A percentile compares a stretch with the other conserved stretches of the same genome.
Conservation (phyloP, 441 rosid species). For the Pelargonium fulgidum region DNA sequence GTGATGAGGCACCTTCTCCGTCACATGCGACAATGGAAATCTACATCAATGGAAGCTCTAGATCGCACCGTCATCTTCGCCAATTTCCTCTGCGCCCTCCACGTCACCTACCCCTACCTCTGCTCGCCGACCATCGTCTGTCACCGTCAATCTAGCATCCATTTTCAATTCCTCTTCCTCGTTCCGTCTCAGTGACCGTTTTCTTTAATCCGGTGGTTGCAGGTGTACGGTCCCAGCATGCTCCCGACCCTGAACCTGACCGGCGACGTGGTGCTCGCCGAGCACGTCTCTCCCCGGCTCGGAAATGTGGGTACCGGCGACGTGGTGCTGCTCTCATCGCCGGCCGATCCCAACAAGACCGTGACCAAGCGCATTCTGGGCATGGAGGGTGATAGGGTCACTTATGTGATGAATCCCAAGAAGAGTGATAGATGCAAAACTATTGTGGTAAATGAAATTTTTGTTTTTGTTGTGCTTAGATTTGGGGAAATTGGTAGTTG, state of each 20-base stretch:
- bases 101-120: constrained; percentile 54
- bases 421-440: constrained; percentile 28
- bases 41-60: constrained; percentile 38
- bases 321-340: constrained; percentile 62
- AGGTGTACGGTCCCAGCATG: constrained; percentile 86
- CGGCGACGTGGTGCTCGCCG: constrained; percentile 67
- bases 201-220: constrained; percentile 15
- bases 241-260: constrained; percentile 70
- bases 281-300: constrained; percentile 55
- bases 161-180: not conserved
- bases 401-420: constrained; percentile 43
- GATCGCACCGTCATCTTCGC: constrained; percentile 34
- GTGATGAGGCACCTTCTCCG: constrained; percentile 22
- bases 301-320: constrained; percentile 61
- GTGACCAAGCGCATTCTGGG: constrained; percentile 61
- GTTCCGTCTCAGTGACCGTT: not conserved
- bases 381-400: constrained; percentile 58
- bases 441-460: constrained; percentile 36
- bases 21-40: constrained; percentile 35
- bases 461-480: not conserved
- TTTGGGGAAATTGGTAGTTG: not conserved
- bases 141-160: constrained; percentile 5
- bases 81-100: constrained; percentile 56
- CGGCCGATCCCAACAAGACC: constrained; percentile 48
- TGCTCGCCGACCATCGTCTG: constrained; percentile 53